These are phyloP conservation scores for Acrodontium crateriforme DNA, from an alignment of 2,329 filamentous ascomycete species.

Conservation along the genomic window DNA sequence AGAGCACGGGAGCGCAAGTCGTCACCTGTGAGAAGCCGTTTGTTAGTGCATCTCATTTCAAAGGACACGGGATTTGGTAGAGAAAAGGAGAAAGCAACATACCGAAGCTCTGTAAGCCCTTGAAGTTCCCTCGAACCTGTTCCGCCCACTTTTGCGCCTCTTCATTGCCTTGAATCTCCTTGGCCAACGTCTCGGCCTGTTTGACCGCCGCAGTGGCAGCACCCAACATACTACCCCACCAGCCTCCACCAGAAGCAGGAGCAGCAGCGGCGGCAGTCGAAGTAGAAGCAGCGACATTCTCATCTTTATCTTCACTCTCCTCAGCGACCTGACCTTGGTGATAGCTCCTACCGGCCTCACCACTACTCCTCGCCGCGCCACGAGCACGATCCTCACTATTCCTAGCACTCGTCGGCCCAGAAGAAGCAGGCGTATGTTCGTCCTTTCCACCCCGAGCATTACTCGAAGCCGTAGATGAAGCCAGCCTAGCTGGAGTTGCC, in stretches of 20 bases:
- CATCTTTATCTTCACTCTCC: slow-evolving; percentile 29
- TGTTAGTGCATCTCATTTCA: no score
- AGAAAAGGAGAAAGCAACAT: slow-evolving; percentile 23
- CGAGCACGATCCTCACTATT: slow-evolving; percentile 50
- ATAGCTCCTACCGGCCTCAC: slow-evolving; percentile 58
- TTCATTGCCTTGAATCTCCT: slow-evolving; percentile 90
- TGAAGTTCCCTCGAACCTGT: slow-evolving; percentile 81
- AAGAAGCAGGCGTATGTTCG: slow-evolving; percentile 38
- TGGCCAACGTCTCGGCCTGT: slow-evolving; percentile 83
- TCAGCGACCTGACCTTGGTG: slow-evolving; percentile 60
- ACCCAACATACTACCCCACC: slow-evolving; percentile 79
- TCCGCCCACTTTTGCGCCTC: slow-evolving; percentile 95
- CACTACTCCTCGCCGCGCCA: slow-evolving; percentile 50
- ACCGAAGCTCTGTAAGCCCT: slow-evolving; percentile 63
- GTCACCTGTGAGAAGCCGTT: slow-evolving; percentile 51
- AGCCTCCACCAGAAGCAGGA: slow-evolving; percentile 48
- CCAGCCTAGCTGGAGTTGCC: slow-evolving; percentile 64
- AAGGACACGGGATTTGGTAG: no score
- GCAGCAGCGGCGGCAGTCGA: slow-evolving; percentile 23
- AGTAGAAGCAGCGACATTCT: slow-evolving; percentile 18
- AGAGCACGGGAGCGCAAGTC: slow-evolving; percentile 76
- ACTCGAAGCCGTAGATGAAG: slow-evolving; percentile 29
- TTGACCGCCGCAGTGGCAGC: slow-evolving; percentile 66
- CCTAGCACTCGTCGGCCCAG: slow-evolving; percentile 36
- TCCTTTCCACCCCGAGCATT: slow-evolving; percentile 25